phyloP scores from a whole-genome alignment of 2,329 filamentous ascomycete genomes.

The Pseudogymnoascus sp. region DNA sequence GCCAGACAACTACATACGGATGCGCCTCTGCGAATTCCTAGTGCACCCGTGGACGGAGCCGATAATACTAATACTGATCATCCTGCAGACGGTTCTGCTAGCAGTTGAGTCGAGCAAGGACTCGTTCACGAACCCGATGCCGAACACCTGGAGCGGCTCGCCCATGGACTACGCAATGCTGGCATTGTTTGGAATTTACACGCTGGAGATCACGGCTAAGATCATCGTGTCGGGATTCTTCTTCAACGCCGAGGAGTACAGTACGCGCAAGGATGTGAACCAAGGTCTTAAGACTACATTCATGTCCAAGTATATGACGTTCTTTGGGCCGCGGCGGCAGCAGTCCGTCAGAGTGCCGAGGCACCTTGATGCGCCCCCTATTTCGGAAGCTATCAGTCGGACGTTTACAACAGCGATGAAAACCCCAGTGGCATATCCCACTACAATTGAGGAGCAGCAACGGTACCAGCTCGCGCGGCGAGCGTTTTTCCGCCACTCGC shows the following conservation, averaged over 20 bases:
- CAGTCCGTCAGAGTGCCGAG: slow-evolving; percentile 21
- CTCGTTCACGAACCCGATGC: slow-evolving; percentile 57
- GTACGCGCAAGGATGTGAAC: slow-evolving; percentile 69
- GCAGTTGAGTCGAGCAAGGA: slow-evolving; percentile 72
- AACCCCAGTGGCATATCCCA: slow-evolving; percentile 38
- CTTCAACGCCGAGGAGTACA: slow-evolving; percentile 85
- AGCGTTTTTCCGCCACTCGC: slow-evolving; percentile 88
- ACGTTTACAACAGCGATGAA: slow-evolving; percentile 70
- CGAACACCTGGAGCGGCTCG: slow-evolving; percentile 55
- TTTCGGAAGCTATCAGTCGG: slow-evolving; percentile 53
- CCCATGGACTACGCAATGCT: slow-evolving; percentile 51
- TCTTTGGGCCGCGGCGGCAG: slow-evolving; percentile 77
- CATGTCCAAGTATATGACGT: slow-evolving; percentile 64
- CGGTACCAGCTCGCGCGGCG: slow-evolving; percentile 79
- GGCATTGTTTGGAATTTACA: slow-evolving; percentile 81
- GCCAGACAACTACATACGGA: slow-evolving; percentile 66
- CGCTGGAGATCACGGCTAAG: slow-evolving; percentile 72
- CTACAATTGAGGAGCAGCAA: slow-evolving; percentile 68
- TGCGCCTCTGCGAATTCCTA: slow-evolving; percentile 71
- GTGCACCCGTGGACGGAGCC: slow-evolving; percentile 85
- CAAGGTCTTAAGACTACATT: slow-evolving; percentile 68
- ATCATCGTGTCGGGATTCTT: slow-evolving; percentile 91
- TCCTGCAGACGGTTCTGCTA: slow-evolving; percentile 81
- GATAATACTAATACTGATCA: slow-evolving; percentile 75
- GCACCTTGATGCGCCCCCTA: slow-evolving; percentile 20